phyloP scores from a whole-genome alignment of 192 early-diverging fungal species.

The Gigaspora rosea region DNA sequence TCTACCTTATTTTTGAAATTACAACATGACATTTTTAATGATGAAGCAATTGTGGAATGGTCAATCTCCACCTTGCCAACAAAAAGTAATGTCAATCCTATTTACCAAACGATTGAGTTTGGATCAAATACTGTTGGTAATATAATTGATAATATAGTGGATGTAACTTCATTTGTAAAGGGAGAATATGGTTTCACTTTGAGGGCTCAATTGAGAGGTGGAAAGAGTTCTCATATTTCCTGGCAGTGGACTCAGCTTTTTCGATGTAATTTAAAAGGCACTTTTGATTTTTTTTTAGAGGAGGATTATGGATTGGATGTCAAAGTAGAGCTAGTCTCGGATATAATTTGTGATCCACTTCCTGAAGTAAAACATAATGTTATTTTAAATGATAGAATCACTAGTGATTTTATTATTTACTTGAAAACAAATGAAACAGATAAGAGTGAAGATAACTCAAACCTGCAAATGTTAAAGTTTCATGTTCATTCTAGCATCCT shows the following conservation, averaged over 20 bases:
- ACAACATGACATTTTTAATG: not conserved
- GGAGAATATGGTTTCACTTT: conserved; percentile 8
- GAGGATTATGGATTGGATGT: not conserved
- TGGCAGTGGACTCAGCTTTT: conserved; percentile 13
- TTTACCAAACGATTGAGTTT: not conserved
- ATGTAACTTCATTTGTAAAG: not conserved
- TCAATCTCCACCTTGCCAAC: conserved; percentile 6
- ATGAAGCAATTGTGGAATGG: not conserved
- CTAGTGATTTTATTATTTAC: conserved; percentile 15
- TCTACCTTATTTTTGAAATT: not conserved
- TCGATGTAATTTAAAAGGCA: not conserved
- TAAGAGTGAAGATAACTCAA: no score
- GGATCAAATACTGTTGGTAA: not conserved
- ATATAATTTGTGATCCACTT: not conserved
- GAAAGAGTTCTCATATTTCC: not conserved
- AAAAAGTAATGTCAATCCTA: not conserved
- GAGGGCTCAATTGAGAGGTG: not conserved
- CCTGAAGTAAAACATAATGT: not conserved
- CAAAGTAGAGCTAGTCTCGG: not conserved
- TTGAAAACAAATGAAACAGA: not conserved
- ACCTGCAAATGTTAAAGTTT: not conserved
- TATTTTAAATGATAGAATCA: conserved; percentile 3
- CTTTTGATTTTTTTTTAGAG: not conserved
- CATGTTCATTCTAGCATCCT: not conserved
- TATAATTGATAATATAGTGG: not conserved